Evolutionary conservation across 1,284 basidiomycete species (phyloP), one percentile per base, ranked within the genome.

Genomic region (Chalciporus sp.): DNA sequence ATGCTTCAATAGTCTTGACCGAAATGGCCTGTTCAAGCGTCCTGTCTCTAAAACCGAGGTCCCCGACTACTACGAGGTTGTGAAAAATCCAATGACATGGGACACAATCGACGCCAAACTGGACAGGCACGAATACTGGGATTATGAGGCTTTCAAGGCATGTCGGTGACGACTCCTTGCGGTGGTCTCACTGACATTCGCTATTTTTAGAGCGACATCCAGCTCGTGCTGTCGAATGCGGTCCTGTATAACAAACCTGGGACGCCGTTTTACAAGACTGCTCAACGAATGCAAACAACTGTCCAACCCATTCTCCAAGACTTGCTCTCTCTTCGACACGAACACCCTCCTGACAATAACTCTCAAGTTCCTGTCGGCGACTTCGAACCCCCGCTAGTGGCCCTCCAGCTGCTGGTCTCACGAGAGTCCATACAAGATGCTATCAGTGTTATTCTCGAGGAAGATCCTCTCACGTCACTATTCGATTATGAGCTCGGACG

Each of bases 61-160:
- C 0, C 95, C 95, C 0, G 95, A 98, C 68, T 99, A 99, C 70
- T 92, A 88, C 66, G 89, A 94, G 48, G 76, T 97, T 47, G 81
- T 99, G 69, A 83, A 89, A 64, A 76, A 81, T 10, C 96, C 96
- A 0, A 98, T 98, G 92, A 87, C 88, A 60, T 98, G 95, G 93
- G 75, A 78, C 17, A 78, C 76, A 40, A 97, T 99, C 57, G 86
- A 91, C 28, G 72, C 75, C 12, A 95, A 92, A 70, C 71, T 99
- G 28, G 87, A 94, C 49, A 75, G 78, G 42, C 86, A 92, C 53
- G 79, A 83, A 57, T 99, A 99, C 71, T 82, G 84, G 72, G 84
- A 89, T 63, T 69, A 92, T 0, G 76, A 83, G 19, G 75, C 84
- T 4, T 94, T 99, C 75, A 86, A 86, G 75, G 94, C 90, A 59